These are phyloP conservation scores for Drechslera avenae DNA, from an alignment of 2,329 filamentous ascomycete species.

Conservation along the genomic window DNA sequence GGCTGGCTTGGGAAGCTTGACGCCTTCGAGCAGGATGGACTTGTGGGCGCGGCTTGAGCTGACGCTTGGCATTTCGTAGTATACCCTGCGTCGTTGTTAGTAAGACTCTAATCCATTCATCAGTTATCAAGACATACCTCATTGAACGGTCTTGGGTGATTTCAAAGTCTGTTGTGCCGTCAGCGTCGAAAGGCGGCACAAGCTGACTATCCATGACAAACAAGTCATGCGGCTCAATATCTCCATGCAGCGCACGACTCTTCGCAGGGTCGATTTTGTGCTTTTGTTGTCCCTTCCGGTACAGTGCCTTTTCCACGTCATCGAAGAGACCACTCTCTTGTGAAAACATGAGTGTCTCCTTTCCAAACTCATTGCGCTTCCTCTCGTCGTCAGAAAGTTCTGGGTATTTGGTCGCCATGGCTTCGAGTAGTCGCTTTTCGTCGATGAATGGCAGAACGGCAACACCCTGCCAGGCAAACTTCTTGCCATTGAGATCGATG, in stretches of 20 bases:
- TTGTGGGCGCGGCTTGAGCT: conserved; percentile 74
- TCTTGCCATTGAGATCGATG: conserved; percentile 95
- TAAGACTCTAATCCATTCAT: conserved; percentile 18
- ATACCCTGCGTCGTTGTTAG: conserved; percentile 63
- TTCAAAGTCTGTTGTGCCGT: conserved; percentile 45
- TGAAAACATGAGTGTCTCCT: conserved; percentile 82
- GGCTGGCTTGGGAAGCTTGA: conserved; percentile 71
- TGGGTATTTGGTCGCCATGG: conserved; percentile 83
- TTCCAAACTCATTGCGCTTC: conserved; percentile 77
- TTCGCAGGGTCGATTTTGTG: conserved; percentile 75
- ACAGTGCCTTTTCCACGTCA: conserved; percentile 82
- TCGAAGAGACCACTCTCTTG: conserved; percentile 86
- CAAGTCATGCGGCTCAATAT: conserved; percentile 77
- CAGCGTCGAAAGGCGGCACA: conserved; percentile 74
- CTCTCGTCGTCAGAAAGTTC: conserved; percentile 76
- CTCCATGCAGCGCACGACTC: conserved; percentile 79
- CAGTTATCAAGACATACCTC: conserved; percentile 61
- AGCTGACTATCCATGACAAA: conserved; percentile 85
- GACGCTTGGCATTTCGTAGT: conserved; percentile 77
- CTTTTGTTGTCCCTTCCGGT: conserved; percentile 72
- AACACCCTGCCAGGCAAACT: conserved; percentile 97
- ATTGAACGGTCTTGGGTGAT: conserved; percentile 69
- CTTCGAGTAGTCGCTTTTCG: conserved; percentile 79
- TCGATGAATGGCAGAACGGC: conserved; percentile 95
- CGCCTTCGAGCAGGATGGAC: conserved; percentile 88